Percentiles rank a stretch among this genome's conserved stretches.
phyloP scores from a whole-genome alignment of 805 yeast genomes.

The Yamadazyma sp. region DNA sequence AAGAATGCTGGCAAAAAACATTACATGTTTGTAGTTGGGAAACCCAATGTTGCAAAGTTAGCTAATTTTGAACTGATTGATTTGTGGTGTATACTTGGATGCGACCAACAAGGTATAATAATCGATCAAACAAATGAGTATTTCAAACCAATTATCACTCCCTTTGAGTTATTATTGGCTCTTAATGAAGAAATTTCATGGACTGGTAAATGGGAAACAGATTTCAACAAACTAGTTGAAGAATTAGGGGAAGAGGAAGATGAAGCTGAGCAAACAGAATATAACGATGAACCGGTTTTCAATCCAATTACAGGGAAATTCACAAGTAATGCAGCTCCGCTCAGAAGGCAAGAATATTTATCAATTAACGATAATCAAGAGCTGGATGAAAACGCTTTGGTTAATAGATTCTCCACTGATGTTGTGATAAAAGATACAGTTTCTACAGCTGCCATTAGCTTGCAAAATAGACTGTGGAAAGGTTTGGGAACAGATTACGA shows the following conservation, averaged over 20 bases:
- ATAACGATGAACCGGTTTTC: conserved; percentile 65
- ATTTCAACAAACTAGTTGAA: conserved; percentile 56
- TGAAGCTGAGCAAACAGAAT: conserved; percentile 16
- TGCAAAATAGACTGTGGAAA: conserved; percentile 77
- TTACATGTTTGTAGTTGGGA: conserved; percentile 93
- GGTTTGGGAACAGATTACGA: conserved; percentile 86
- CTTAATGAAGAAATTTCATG: conserved; percentile 72
- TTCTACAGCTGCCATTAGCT: conserved; percentile 79
- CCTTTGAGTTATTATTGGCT: conserved; percentile 84
- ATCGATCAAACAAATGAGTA: conserved; percentile 76
- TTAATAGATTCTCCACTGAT: conserved; percentile 53
- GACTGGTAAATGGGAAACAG: conserved; percentile 93
- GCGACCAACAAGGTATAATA: conserved; percentile 90
- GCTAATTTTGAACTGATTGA: conserved; percentile 96
- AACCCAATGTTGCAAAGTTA: conserved; percentile 94
- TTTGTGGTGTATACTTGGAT: conserved; percentile 91
- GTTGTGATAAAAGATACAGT: conserved; percentile 73
- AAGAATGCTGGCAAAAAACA: conserved; percentile 82
- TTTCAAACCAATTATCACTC: conserved; percentile 89
- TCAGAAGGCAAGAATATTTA: conserved; percentile 63
- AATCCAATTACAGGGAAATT: conserved; percentile 84
- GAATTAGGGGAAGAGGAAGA: conserved; percentile 31
- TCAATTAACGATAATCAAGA: conserved; percentile 38
- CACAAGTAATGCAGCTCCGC: conserved; percentile 68
- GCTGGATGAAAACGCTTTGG: conserved; percentile 36